phyloP scores from a whole-genome alignment of 2,329 filamentous ascomycete species.

The Colletotrichum chrysophilum region DNA sequence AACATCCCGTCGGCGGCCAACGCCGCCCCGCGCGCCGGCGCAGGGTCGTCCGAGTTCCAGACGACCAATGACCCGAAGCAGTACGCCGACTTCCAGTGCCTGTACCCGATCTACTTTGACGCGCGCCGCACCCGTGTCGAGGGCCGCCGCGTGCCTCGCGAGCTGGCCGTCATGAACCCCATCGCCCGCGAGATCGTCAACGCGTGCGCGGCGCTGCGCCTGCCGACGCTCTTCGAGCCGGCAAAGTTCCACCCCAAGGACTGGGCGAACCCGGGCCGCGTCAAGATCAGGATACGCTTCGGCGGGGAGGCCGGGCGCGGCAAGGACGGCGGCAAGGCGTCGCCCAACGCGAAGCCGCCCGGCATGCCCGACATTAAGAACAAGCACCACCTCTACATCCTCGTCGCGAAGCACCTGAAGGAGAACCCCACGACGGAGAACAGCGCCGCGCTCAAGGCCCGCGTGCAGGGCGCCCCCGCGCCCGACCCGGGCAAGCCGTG shows the following conservation, averaged over 20 bases:
- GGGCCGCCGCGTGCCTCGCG: slow-evolving; percentile 77
- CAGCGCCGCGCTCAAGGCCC: slow-evolving; percentile 70
- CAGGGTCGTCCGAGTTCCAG: slow-evolving; percentile 27
- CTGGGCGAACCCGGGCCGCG: slow-evolving; percentile 94
- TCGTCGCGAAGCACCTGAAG: slow-evolving; percentile 78
- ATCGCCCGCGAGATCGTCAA: slow-evolving; percentile 88
- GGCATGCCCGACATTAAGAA: slow-evolving; percentile 63
- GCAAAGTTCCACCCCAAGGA: slow-evolving; percentile 94
- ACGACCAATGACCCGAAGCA: slow-evolving; percentile 52
- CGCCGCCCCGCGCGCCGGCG: slow-evolving; percentile 39
- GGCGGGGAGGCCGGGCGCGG: slow-evolving; percentile 13
- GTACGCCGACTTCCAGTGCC: slow-evolving; percentile 81
- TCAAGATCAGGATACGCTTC: slow-evolving; percentile 62
- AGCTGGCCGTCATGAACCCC: slow-evolving; percentile 81
- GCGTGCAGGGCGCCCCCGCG: slow-evolving; percentile 75
- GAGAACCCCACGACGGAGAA: slow-evolving; percentile 78
- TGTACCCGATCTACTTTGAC: slow-evolving; percentile 98
- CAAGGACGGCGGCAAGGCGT: slow-evolving; percentile 60
- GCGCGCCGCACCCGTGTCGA: slow-evolving; percentile 73
- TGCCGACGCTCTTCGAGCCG: slow-evolving; percentile 83
- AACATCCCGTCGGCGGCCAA: slow-evolving; percentile 34
- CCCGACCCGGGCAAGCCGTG: slow-evolving; percentile 69
- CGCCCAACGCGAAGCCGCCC: slow-evolving; percentile 21
- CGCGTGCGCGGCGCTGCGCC: slow-evolving; percentile 76
- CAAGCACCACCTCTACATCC: slow-evolving; percentile 87